These are phyloP conservation scores for Rhizomucor pusillus DNA, from an alignment of 371 early-diverging fungal species.

Conservation along the genomic window DNA sequence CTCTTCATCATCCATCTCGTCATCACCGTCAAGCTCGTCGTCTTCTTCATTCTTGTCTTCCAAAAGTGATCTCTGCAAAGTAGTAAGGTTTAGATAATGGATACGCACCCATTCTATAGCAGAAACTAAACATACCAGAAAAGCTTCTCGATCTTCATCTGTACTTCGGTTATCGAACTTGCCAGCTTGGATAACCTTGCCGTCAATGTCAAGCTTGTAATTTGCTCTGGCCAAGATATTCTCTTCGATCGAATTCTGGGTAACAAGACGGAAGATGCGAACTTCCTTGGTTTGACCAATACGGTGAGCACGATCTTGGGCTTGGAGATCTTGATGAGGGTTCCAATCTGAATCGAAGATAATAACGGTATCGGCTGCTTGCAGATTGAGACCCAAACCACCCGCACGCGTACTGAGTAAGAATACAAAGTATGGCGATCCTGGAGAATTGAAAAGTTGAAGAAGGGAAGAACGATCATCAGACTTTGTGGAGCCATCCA, in stretches of 20 bases:
- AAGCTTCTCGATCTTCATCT: conserved; percentile 88
- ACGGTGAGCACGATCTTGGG: conserved; percentile 99
- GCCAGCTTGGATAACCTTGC: conserved; percentile 98
- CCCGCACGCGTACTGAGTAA: conserved; percentile 98
- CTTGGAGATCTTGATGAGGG: conserved; percentile 99
- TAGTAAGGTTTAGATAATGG: background rate
- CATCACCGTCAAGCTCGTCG: conserved; percentile 59
- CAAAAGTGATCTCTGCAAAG: conserved; percentile 63
- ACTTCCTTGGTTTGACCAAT: conserved; percentile 99
- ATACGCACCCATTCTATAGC: background rate
- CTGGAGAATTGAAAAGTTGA: conserved; percentile 78
- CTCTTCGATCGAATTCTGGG: conserved; percentile 95
- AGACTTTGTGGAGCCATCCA: conserved; percentile 96
- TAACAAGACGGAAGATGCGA: conserved; percentile 94
- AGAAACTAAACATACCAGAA: conserved; percentile 45
- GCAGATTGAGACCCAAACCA: conserved; percentile 99
- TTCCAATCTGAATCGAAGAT: conserved; percentile 99
- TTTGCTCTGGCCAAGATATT: conserved; percentile 94
- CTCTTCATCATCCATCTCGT: conserved; percentile 66
- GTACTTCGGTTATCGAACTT: conserved; percentile 97
- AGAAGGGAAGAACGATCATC: conserved; percentile 88
- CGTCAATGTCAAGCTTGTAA: conserved; percentile 95
- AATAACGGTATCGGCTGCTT: conserved; percentile 99
- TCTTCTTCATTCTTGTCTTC: conserved; percentile 62
- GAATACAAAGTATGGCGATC: conserved; percentile 90